phyloP scores from a whole-genome alignment of 306 rosid genomes.

The Vigna hirtella region DNA sequence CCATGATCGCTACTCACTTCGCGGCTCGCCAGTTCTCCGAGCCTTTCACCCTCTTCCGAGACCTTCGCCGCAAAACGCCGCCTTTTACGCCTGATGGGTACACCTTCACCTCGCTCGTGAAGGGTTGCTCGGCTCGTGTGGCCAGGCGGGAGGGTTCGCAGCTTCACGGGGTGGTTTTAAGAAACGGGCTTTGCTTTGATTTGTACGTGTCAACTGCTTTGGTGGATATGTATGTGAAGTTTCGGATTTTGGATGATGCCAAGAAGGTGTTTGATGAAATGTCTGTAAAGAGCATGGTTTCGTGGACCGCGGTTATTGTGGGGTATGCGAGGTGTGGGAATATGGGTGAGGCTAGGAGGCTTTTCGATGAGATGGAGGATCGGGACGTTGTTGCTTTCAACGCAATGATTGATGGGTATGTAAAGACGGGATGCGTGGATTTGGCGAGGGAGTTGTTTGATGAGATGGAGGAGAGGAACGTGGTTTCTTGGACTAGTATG shows the following conservation, averaged over 20 bases:
- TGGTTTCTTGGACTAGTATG: slow-evolving; percentile 79
- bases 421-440: slow-evolving; percentile 59
- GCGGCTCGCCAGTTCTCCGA: slow-evolving; percentile 46
- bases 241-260: slow-evolving; percentile 57
- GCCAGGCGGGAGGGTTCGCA: slow-evolving; percentile 51
- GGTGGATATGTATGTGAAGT: slow-evolving; percentile 69
- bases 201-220: slow-evolving; percentile 65
- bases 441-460: slow-evolving; percentile 66
- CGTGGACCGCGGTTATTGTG: slow-evolving; percentile 70
- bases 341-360: slow-evolving; percentile 63
- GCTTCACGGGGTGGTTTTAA: slow-evolving; percentile 58
- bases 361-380: slow-evolving; percentile 62
- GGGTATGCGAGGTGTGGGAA: slow-evolving; percentile 69
- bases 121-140: slow-evolving; percentile 55
- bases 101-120: slow-evolving; percentile 56
- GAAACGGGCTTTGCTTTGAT: slow-evolving; percentile 59
- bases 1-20: slow-evolving; percentile 59
- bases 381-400: slow-evolving; percentile 65
- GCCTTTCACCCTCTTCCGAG: slow-evolving; percentile 55
- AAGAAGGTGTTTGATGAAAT: slow-evolving; percentile 69
- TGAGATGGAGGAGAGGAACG: slow-evolving; percentile 57
- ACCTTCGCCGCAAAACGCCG: slow-evolving; percentile 43
- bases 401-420: slow-evolving; percentile 72
- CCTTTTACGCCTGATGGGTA: slow-evolving; percentile 51
- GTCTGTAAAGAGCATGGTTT: slow-evolving; percentile 58